Base-by-base conservation (phyloP, 2,329 filamentous ascomycete species). In the Calonectria honghensis region DNA sequence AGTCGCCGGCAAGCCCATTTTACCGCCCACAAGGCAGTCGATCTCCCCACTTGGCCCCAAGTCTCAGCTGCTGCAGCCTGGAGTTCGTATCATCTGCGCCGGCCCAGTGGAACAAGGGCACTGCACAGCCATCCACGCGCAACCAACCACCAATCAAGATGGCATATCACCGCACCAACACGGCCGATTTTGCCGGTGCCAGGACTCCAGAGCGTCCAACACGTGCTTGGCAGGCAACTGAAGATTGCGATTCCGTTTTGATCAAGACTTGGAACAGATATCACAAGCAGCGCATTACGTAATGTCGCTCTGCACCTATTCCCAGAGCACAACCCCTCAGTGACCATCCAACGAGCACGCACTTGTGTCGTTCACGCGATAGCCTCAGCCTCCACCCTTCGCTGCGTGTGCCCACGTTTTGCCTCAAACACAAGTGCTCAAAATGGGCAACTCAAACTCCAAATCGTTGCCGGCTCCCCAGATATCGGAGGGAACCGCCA, bases 381-480 rank as follows among this genome's bases (percentile, higher is more conserved):
- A 61, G 35, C 35, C 13, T 39, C 32, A 7, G n/a, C n/a, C 16
- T 61, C 14, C 24, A 35, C n/a, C 31, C 11, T 24, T 24, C 11
- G 16, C 3, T 27, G 16, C 41, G 41, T 6, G 41, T 39, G 13
- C n/a, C 35, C 14, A 18, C n/a, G 4, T 27, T 41, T 27, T 10
- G 13, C 35, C 57, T 29, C n/a, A 5, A 5, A 5, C 13, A 7
- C 6, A 11, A 11, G 13, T 16, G 32, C 14, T 24, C 27, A 61
- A 52, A 5, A 73, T 73, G 72, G 72, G 72, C 7, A 70, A 65
- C 59, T 73, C 72, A 31, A 59, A 16, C 10, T 73, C 72, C 5
- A 70, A 51, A 29, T 20, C 31, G 11, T 20, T 51, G 3, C 54
- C 61, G 32, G 16, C 48, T 24, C 66, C 70, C 7, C 67, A 59